These are phyloP conservation scores for Rhodofomes roseus DNA, from an alignment of 1,284 basidiomycete species.

Conservation along the genomic window DNA sequence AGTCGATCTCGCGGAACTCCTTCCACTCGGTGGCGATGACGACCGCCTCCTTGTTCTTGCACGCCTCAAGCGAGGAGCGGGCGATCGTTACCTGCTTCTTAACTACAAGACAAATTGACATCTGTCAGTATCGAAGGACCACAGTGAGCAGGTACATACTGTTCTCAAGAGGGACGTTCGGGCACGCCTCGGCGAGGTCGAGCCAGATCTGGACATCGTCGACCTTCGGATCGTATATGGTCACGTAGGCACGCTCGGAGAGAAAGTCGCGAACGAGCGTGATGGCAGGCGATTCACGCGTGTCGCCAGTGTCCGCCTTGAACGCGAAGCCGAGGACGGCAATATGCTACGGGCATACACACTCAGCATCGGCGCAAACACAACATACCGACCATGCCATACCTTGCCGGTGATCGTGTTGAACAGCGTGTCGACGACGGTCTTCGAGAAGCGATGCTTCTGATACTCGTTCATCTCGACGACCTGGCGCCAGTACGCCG, in stretches of 20 bases:
- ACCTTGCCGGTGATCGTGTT: constrained; percentile 96
- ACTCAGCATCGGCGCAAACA: constrained; percentile 14
- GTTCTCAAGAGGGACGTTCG: constrained; percentile 47
- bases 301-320: constrained; percentile 97
- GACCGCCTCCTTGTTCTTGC: constrained; percentile 86
- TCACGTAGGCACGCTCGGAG: constrained; percentile 83
- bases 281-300: constrained; percentile 96
- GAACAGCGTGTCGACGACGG: constrained; percentile 93
- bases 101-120: constrained; percentile 42
- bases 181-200: constrained; percentile 69
- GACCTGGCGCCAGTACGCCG: constrained; percentile 95
- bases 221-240: constrained; percentile 93
- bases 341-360: constrained; percentile 61
- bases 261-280: constrained; percentile 93
- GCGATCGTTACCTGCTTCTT: constrained; percentile 86
- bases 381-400: constrained; percentile 19
- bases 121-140: neutral
- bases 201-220: constrained; percentile 69
- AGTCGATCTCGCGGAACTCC: constrained; percentile 92
- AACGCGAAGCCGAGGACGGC: constrained; percentile 96
- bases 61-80: constrained; percentile 80
- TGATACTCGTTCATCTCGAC: constrained; percentile 97
- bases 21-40: constrained; percentile 95
- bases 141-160: constrained; percentile 41
- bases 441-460: constrained; percentile 86